Percentiles rank a stretch among this genome's conserved stretches.
Conservation (phyloP, 2,329 filamentous ascomycete genomes). For the Colletotrichum euphorbiae region DNA sequence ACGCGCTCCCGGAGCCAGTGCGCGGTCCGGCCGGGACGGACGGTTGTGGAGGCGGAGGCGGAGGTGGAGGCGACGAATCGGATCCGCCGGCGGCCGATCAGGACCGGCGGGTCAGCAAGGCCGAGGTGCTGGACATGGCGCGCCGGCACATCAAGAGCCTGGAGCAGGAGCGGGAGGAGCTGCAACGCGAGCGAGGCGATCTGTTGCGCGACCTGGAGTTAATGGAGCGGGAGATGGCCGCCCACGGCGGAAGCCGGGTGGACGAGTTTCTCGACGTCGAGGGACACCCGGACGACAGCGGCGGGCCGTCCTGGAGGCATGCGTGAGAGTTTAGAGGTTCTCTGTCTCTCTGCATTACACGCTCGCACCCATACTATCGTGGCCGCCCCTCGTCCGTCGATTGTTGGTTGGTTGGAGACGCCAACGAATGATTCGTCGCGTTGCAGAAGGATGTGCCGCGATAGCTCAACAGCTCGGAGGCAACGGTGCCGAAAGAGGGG, state of each 20-base stretch:
- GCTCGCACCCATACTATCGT: background rate
- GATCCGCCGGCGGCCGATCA: constrained; percentile 42
- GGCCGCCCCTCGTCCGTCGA: background rate
- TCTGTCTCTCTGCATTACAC: background rate
- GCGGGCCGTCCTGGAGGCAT: constrained; percentile 17
- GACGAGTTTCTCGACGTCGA: constrained; percentile 29
- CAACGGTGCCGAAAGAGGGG: constrained; percentile 33
- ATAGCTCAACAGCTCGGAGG: constrained; percentile 33
- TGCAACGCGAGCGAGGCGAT: constrained; percentile 47
- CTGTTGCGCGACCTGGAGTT: constrained; percentile 39
- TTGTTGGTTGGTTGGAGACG: background rate
- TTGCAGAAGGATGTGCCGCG: background rate
- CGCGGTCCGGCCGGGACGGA: constrained; percentile 22
- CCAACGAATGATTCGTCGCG: background rate
- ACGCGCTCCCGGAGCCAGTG: constrained; percentile 44
- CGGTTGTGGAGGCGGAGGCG: background rate
- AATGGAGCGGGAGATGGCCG: constrained; percentile 32
- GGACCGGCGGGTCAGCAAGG: constrained; percentile 49
- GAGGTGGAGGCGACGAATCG: constrained; percentile 25
- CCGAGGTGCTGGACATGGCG: constrained; percentile 51
- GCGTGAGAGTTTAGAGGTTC: constrained; percentile 10
- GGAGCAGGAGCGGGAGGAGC: constrained; percentile 46
- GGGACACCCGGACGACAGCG: constrained; percentile 13
- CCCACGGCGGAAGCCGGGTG: constrained; percentile 9
- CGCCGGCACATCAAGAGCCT: constrained; percentile 48